Base-by-base conservation (phyloP, 495 filamentous ascomycete genomes). In the Trichocladium antarcticum region DNA sequence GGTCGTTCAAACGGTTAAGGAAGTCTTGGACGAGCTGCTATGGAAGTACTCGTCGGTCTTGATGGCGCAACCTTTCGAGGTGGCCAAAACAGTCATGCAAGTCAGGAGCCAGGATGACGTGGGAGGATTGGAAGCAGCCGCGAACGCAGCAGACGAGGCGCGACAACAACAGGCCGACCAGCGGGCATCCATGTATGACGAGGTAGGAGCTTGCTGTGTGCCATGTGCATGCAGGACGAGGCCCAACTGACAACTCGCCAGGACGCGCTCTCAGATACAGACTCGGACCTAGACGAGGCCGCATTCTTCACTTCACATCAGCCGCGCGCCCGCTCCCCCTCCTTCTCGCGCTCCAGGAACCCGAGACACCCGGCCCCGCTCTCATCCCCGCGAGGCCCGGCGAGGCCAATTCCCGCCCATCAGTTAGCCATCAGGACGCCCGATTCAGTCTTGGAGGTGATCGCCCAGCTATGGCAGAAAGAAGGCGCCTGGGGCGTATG, bases 21-120 rank as follows among this genome's bases (percentile, higher is more conserved):
- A 78, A 41, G 68, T 87, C 24, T 52, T 93, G 27, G 85, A 95
- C 60, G 80, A 87, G 57, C 79, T 89, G 42, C 53, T 89, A 62
- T 85, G 87, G 74, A 89, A 87, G 58, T 98, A 98, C 65, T 80
- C 77, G 27, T 81, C 80, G 51, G 77, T 92, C 15, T 60, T 95
- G 54, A 77, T 93, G 53, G 80, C 85, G n/a, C 92, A 97, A 63
- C 92, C 92, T 17, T 95, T 97, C 63, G 89, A 96, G 67, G 88
- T 95, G 48, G 87, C 90, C 57, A 97, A 95, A 78, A 93, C 79
- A 4, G 74, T 97, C 41, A 65, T 97, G 58, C 92, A 98, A 68
- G 81, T 87, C 35, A 80, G 83, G 60, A 64, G 42, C 31, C 75
- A 77, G 54, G 72, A 69, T 49, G 71, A 75, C 39, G 19, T 66